Base-by-base conservation (phyloP, 768 basidiomycete genomes). In the Gloeophyllum trabeum region DNA sequence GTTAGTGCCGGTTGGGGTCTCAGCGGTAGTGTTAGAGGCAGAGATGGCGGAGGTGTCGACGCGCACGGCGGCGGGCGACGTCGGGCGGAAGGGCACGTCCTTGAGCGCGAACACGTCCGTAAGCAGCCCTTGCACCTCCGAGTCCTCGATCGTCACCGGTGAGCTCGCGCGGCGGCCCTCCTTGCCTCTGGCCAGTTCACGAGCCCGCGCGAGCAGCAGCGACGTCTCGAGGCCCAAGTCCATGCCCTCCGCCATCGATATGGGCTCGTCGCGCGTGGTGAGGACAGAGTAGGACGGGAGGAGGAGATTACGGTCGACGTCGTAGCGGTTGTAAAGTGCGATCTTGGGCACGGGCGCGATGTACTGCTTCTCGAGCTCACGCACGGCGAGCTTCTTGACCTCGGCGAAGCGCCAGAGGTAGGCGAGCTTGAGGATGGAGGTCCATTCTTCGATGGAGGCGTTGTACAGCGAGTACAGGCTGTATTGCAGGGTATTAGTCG, bases 351-450 rank as follows among this genome's bases (percentile, higher is more conserved):
- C 54, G 0, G 65, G 43, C 6, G 58, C 56, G 18, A 70, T 52
- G 0, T 51, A 48, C 10, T 67, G 47, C 26, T 56, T 59, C 43
- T 69, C 60, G 3, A 72, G 56, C 39, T 69, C 61, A 0, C 61
- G 54, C 12, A 69, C 56, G 1, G 61, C 59, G 32, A 71, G 44
- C 16, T 54, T 50, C 23, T 67, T 64, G 44, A 72, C 61, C 24
- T 47, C 57, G 40, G 55, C 49, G 46, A 71, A 71, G 0, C 58
- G 54, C 67, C 66, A 73, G 24, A 55, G 54, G 19, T 60, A 60
- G 5, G 67, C 61, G 6, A 67, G 56, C 18, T 43, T 43, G 19
- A 72, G 53, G 21, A 73, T 65, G 6, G 55, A 58, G 1, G 60
- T 54, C 70, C 70, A 72, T 6, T 65, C 63, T 10, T 10, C 10